phyloP scores from a whole-genome alignment of 495 filamentous ascomycete genomes.

The Bathelium albidoporum region DNA sequence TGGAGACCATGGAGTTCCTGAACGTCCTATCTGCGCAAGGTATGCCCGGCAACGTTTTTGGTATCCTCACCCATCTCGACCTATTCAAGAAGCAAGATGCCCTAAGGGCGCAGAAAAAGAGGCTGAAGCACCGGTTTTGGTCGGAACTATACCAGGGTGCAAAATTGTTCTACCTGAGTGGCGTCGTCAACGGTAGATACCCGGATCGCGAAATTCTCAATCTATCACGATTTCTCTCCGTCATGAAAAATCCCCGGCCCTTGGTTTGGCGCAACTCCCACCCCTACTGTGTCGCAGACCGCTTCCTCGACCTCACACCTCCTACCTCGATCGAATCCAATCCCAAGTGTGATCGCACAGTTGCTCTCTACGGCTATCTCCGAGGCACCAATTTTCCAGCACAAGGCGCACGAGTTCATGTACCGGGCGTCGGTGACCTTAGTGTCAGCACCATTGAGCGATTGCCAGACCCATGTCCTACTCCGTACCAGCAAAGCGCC shows the following conservation, averaged over 20 bases:
- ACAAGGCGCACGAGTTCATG: slow-evolving; percentile 76
- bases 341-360: slow-evolving; percentile 75
- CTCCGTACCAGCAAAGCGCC: slow-evolving; percentile 78
- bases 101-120: slow-evolving; percentile 83
- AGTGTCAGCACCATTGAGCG: slow-evolving; percentile 73
- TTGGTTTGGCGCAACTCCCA: slow-evolving; percentile 95
- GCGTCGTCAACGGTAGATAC: slow-evolving; percentile 91
- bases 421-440: slow-evolving; percentile 90
- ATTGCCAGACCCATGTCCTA: slow-evolving; percentile 90
- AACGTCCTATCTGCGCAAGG: slow-evolving; percentile 81
- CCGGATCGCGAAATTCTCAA: slow-evolving; percentile 96
- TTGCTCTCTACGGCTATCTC: slow-evolving; percentile 88
- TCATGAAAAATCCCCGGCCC: slow-evolving; percentile 97
- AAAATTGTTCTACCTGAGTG: slow-evolving; percentile 91
- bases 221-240: slow-evolving; percentile 80
- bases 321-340: slow-evolving; percentile 81
- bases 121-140: slow-evolving; percentile 92
- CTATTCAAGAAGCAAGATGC: slow-evolving; percentile 87
- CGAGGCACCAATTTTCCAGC: slow-evolving; percentile 92
- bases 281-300: slow-evolving; percentile 85
- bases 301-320: slow-evolving; percentile 87
- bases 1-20: slow-evolving; percentile 99
- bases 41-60: slow-evolving; percentile 97
- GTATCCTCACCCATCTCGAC: slow-evolving; percentile 91
- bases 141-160: slow-evolving; percentile 92